Evolutionary conservation across 257 asterid genomes (phyloP).

Genomic region (Solanum chaucha): DNA sequence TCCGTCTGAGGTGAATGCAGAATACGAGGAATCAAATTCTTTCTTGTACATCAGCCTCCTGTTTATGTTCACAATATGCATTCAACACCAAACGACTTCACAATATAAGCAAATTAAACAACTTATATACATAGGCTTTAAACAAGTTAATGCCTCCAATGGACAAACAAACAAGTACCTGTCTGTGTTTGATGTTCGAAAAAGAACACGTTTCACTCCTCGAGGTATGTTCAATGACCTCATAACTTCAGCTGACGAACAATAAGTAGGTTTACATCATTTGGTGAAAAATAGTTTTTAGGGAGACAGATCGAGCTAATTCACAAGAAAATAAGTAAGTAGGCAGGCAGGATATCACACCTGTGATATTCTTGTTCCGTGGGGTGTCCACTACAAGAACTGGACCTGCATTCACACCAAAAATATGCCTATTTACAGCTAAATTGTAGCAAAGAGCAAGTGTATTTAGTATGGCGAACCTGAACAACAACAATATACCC

Average conservation of each 20-base stretch:
- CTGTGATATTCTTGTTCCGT: slow-evolving; percentile 5
- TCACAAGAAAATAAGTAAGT: background rate
- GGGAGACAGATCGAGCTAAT: background rate
- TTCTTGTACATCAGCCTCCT: slow-evolving; percentile 18
- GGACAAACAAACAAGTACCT: background rate
- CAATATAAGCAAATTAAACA: background rate
- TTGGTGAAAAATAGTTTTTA: background rate
- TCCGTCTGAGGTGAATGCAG: slow-evolving; percentile 22
- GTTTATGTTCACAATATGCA: background rate
- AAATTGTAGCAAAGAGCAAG: background rate
- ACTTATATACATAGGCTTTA: background rate
- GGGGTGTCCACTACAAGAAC: slow-evolving; percentile 9
- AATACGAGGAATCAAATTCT: slow-evolving; percentile 4
- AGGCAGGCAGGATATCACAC: background rate
- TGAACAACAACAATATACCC: background rate
- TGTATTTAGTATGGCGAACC: background rate
- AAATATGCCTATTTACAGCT: too few species aligned
- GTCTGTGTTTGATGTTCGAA: slow-evolving; percentile 15
- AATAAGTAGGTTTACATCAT: background rate
- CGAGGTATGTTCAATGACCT: slow-evolving; percentile 8
- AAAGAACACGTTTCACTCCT: slow-evolving; percentile 15
- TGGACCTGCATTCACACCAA: slow-evolving; percentile 1
- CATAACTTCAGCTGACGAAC: slow-evolving; percentile 12
- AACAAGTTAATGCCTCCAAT: background rate
- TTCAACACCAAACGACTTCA: background rate